These are phyloP conservation scores for Triadica sebifera DNA, from an alignment of 345 rosid species.

Conservation along the genomic window DNA sequence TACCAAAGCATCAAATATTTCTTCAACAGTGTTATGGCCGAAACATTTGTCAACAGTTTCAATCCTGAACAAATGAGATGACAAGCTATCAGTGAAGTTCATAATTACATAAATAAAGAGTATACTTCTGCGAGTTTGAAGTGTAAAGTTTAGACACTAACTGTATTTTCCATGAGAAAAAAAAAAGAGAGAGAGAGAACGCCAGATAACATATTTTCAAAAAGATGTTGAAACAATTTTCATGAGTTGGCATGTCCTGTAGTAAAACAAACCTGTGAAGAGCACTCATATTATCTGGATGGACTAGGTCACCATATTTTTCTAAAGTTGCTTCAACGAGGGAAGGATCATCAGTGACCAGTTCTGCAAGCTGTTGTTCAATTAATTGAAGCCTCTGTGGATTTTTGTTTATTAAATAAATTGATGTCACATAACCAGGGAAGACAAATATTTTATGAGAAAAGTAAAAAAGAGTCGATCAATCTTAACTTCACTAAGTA, in stretches of 20 bases:
- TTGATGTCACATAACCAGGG: slow-evolving; percentile 6
- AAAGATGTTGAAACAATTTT: slow-evolving; percentile 2
- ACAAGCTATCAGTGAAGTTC: slow-evolving; percentile 2
- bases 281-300: slow-evolving; percentile 66
- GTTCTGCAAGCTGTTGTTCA: slow-evolving; percentile 64
- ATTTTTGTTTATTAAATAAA: not conserved
- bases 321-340: slow-evolving; percentile 66
- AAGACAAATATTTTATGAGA: slow-evolving; percentile 8
- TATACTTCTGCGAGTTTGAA: not conserved
- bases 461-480: not conserved
- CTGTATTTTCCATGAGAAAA: not conserved
- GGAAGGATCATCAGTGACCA: slow-evolving; percentile 85
- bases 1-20: slow-evolving; percentile 78
- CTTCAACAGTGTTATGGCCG: slow-evolving; percentile 79
- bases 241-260: not conserved
- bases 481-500: slow-evolving; percentile 49
- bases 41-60: slow-evolving; percentile 73
- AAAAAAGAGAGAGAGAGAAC: not conserved
- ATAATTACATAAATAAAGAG: not conserved
- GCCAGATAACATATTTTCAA: not conserved
- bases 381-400: slow-evolving; percentile 58
- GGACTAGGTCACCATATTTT: slow-evolving; percentile 55
- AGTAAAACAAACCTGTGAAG: slow-evolving; percentile 57
- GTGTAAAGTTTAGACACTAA: not conserved
- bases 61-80: slow-evolving; percentile 43